phyloP scores from a whole-genome alignment of 345 rosid species.

The Eucalyptus fibrosa region DNA sequence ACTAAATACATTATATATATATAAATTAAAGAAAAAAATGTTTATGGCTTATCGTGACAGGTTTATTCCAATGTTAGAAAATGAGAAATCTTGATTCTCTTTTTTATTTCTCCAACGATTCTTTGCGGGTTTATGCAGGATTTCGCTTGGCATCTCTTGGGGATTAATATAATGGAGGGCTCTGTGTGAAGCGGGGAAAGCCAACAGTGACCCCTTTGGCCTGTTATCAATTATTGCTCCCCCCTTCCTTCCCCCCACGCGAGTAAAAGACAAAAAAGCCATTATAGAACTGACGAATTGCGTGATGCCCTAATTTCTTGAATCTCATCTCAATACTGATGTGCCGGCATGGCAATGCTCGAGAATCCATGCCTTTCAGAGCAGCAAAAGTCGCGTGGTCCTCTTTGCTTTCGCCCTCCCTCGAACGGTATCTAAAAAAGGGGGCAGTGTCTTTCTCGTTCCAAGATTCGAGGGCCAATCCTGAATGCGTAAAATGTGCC shows the following conservation, averaged over 20 bases:
- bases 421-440: not conserved
- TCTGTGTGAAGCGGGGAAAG: not conserved
- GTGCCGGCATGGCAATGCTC: not conserved
- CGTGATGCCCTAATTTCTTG: not conserved
- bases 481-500: not conserved
- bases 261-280: not conserved
- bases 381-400: not conserved
- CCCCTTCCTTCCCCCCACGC: not conserved
- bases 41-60: fast-evolving
- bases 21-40: too few species aligned
- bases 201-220: not conserved
- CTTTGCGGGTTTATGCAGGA: not conserved
- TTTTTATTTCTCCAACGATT: not conserved
- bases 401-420: not conserved
- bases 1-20: too few species aligned
- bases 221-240: not conserved
- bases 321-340: not conserved
- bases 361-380: not conserved
- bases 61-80: not conserved
- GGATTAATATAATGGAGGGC: not conserved
- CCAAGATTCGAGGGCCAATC: not conserved
- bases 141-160: not conserved
- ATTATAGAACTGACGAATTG: not conserved
- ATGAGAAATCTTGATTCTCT: not conserved
- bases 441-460: not conserved